These are phyloP conservation scores for Alternaria sp. DNA, from an alignment of 2,329 filamentous ascomycete genomes.

Conservation along the genomic window DNA sequence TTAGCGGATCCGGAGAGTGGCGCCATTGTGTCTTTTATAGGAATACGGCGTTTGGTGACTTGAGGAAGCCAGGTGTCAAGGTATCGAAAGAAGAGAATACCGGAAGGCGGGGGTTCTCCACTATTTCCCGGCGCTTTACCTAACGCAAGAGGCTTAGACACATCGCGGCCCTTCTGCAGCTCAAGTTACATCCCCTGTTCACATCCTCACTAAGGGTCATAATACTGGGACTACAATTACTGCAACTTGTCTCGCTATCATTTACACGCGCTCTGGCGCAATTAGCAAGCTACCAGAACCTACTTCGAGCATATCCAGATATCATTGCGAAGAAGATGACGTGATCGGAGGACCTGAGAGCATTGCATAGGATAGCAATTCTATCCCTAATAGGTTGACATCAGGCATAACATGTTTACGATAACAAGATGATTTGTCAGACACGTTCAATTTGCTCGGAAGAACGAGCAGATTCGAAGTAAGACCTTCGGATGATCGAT, in stretches of 20 bases:
- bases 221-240: neutral
- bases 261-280: neutral
- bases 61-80: slow-evolving; percentile 5
- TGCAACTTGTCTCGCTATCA: neutral
- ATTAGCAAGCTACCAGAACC: neutral
- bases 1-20: neutral
- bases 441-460: neutral
- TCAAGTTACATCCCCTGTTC: neutral
- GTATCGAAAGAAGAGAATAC: neutral
- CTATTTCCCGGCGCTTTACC: neutral
- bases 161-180: neutral
- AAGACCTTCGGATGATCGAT: neutral
- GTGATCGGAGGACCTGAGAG: neutral
- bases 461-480: neutral
- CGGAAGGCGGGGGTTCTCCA: slow-evolving; percentile 6
- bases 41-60: neutral
- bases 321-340: neutral
- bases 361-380: neutral
- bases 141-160: neutral
- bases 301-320: neutral
- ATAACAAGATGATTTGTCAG: neutral
- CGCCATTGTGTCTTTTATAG: neutral
- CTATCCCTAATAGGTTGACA: neutral
- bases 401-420: neutral
- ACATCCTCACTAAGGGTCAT: neutral